A percentile compares a stretch with the other conserved stretches of the same genome.
These are phyloP conservation scores for Astrothelium macrocarpum DNA, from an alignment of 495 filamentous ascomycete genomes.

Conservation along the genomic window DNA sequence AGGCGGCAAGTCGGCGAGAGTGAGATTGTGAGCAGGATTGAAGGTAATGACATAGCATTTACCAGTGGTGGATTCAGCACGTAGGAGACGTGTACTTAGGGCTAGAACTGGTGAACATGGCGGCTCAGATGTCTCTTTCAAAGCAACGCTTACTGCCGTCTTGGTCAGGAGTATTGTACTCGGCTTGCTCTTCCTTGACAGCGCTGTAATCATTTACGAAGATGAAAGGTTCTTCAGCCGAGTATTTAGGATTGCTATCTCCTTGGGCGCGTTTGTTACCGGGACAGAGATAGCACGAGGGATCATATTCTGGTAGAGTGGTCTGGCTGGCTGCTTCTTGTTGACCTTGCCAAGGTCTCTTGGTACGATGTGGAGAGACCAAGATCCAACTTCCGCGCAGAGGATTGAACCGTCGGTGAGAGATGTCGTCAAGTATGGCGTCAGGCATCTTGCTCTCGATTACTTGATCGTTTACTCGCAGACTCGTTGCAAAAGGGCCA, in stretches of 20 bases:
- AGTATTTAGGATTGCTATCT: conserved; percentile 75
- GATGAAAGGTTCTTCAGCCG: conserved; percentile 61
- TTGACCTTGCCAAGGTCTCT: conserved; percentile 97
- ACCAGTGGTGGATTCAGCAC: conserved; percentile 76
- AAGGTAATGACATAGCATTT: conserved; percentile 98
- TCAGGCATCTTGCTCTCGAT: conserved; percentile 41
- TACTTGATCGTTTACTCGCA: neutral
- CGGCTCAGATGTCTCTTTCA: neutral
- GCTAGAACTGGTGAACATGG: conserved; percentile 34
- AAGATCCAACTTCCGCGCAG: conserved; percentile 81
- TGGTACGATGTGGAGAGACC: conserved; percentile 90
- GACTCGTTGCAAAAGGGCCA: neutral
- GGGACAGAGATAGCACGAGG: conserved; percentile 91
- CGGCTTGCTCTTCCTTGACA: conserved; percentile 82
- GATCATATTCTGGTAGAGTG: conserved; percentile 70
- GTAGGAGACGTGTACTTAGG: conserved; percentile 67
- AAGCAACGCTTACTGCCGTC: conserved; percentile 40
- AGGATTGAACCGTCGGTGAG: conserved; percentile 89
- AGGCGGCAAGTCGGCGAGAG: conserved; percentile 73
- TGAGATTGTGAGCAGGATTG: conserved; percentile 79
- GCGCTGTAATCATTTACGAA: conserved; percentile 98
- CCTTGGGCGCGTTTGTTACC: conserved; percentile 88
- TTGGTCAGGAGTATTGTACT: conserved; percentile 47
- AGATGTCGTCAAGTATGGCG: conserved; percentile 87
- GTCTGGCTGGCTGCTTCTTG: conserved; percentile 75